These are phyloP conservation scores for Chalciporus pseudorubinellus DNA, from an alignment of 768 basidiomycete species.

Conservation along the genomic window DNA sequence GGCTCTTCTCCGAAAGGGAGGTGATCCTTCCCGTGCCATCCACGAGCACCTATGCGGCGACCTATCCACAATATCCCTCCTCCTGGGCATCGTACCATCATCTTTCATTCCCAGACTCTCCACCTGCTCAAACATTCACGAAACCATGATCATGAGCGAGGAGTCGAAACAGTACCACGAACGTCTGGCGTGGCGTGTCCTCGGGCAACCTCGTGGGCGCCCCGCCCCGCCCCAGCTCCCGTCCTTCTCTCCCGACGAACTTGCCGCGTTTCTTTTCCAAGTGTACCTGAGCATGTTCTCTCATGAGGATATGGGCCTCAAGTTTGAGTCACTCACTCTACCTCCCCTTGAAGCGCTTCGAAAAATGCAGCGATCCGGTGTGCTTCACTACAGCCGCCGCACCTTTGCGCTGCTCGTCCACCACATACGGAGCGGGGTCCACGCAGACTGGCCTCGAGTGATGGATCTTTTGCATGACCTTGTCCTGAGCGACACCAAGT, in stretches of 20 bases:
- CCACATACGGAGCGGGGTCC: conserved; percentile 36
- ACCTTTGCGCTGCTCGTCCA: conserved; percentile 47
- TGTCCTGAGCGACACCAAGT: conserved; percentile 1
- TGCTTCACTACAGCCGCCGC: conserved; percentile 46
- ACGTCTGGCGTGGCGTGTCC: conserved; percentile 24
- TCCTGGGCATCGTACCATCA: conserved; percentile 25
- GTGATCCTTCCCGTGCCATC: conserved; percentile 12
- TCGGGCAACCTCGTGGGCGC: background rate
- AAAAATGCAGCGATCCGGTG: conserved; percentile 1
- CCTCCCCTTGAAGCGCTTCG: background rate
- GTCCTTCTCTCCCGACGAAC: conserved; percentile 16
- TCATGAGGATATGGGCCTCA: conserved; percentile 17
- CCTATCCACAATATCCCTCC: conserved; percentile 22
- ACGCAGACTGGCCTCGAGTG: conserved; percentile 40
- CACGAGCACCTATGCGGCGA: conserved; percentile 23
- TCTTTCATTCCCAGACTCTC: conserved; percentile 22
- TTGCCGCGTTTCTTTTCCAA: conserved; percentile 19
- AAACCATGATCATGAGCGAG: conserved; percentile 4
- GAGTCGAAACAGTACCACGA: conserved; percentile 18
- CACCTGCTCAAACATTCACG: conserved; percentile 24
- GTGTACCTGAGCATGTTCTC: conserved; percentile 29
- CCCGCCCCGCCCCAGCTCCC: background rate
- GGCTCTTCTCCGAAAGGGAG: conserved; percentile 15
- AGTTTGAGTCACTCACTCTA: background rate
- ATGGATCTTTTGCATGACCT: conserved; percentile 35